A percentile compares a stretch with the other conserved stretches of the same genome.
Evolutionary conservation across 805 yeast genomes (phyloP).

Genomic region (Pichia eremophila): DNA sequence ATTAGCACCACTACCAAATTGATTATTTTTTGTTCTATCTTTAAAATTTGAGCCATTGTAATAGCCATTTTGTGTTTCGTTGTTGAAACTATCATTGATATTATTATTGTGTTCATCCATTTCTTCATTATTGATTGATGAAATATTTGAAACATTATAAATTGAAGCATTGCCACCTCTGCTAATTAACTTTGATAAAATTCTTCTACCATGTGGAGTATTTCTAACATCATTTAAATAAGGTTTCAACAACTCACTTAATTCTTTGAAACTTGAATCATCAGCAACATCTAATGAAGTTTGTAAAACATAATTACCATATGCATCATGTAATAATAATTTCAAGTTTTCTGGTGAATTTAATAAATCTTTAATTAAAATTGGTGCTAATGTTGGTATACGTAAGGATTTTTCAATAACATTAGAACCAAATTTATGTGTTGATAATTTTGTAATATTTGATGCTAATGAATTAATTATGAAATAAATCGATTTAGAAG

Average conservation of each 20-base stretch:
- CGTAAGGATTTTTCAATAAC: constrained; percentile 50
- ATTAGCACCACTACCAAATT: background rate
- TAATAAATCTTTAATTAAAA: constrained; percentile 36
- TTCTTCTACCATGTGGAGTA: constrained; percentile 95
- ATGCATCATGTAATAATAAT: constrained; percentile 45
- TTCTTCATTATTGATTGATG: background rate
- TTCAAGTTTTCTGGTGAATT: constrained; percentile 26
- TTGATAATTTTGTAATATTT: constrained; percentile 32
- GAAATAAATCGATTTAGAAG: constrained; percentile 22
- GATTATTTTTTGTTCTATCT: background rate
- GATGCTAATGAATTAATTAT: constrained; percentile 23
- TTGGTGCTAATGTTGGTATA: constrained; percentile 35
- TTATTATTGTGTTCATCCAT: background rate
- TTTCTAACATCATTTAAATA: constrained; percentile 69
- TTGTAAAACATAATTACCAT: constrained; percentile 51
- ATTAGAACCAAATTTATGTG: constrained; percentile 53
- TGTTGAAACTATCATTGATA: background rate
- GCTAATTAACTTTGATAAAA: constrained; percentile 50
- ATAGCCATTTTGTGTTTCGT: background rate
- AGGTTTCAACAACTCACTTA: constrained; percentile 58
- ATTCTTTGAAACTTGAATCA: constrained; percentile 39
- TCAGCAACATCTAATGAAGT: constrained; percentile 50
- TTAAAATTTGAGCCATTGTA: background rate
- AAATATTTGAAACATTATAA: background rate
- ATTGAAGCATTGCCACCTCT: constrained; percentile 21